Evolutionary conservation across 805 yeast genomes (phyloP).

Genomic region (Ogataea methanolica): DNA sequence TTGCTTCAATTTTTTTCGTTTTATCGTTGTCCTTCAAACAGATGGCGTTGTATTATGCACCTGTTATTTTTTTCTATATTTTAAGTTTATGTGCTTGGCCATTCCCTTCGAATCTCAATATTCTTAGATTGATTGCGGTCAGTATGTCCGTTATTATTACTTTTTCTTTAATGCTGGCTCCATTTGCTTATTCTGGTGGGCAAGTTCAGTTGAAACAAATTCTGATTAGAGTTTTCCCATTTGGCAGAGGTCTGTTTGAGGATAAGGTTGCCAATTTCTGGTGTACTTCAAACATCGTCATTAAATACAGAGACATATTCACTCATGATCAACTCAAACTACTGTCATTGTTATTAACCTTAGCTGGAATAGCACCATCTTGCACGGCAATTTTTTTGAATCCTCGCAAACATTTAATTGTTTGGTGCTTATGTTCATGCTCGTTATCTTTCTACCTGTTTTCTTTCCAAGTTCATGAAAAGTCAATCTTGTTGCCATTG

Average conservation of each 20-base stretch:
- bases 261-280: conserved; percentile 97
- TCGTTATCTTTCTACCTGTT: conserved; percentile 87
- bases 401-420: conserved; percentile 46
- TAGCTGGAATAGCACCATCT: conserved; percentile 51
- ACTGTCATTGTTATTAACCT: conserved; percentile 50
- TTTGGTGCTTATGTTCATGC: conserved; percentile 77
- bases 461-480: conserved; percentile 95
- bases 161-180: conserved; percentile 47
- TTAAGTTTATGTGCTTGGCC: conserved; percentile 47
- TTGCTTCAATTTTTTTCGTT: conserved; percentile 76
- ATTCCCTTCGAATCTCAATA: conserved; percentile 33
- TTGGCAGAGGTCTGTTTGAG: conserved; percentile 89
- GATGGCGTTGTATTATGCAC: conserved; percentile 92
- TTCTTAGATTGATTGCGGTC: conserved; percentile 56
- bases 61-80: conserved; percentile 78
- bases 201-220: conserved; percentile 52
- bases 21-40: conserved; percentile 82
- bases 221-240: conserved; percentile 76
- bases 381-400: conserved; percentile 44
- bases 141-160: conserved; percentile 60
- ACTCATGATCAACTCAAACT: conserved; percentile 54
- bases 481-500: conserved; percentile 82
- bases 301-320: conserved; percentile 63
- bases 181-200: conserved; percentile 50
- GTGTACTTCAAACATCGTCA: conserved; percentile 83